A percentile compares a stretch with the other conserved stretches of the same genome.
Evolutionary conservation across 1,139 yeast genomes (phyloP).

Genomic region (Chernovozyma sophiae-reginae): DNA sequence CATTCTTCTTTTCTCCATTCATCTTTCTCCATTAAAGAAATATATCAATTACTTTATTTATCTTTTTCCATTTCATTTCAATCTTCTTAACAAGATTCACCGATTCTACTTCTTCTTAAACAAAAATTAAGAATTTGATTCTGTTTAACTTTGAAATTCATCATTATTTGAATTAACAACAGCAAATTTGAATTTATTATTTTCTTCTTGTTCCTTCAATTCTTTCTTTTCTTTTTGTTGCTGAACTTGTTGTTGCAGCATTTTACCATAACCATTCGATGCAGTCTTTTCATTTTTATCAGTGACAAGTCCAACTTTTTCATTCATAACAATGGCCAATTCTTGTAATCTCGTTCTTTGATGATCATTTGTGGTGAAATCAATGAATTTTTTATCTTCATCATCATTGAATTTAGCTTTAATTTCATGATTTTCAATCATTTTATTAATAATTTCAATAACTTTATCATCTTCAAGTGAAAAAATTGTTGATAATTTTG

Average conservation of each 20-base stretch:
- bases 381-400: slow-evolving; percentile 42
- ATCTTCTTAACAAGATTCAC: too few species aligned
- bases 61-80: too few species aligned
- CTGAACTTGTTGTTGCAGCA: slow-evolving; percentile 33
- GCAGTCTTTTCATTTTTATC: slow-evolving; percentile 86
- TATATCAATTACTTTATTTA: too few species aligned
- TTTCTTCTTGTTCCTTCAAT: slow-evolving; percentile 34
- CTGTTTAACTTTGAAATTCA: slow-evolving; percentile 35
- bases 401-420: slow-evolving; percentile 43
- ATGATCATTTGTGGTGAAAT: slow-evolving; percentile 65
- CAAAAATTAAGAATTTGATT: too few species aligned
- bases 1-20: too few species aligned
- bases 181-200: slow-evolving; percentile 44
- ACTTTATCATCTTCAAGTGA: slow-evolving; percentile 57
- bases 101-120: too few species aligned
- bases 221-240: slow-evolving; percentile 31
- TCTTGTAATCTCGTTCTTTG: slow-evolving; percentile 86
- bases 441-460: slow-evolving; percentile 60
- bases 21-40: too few species aligned
- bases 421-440: slow-evolving; percentile 75
- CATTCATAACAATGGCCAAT: slow-evolving; percentile 82
- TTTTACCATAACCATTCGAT: slow-evolving; percentile 62
- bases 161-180: slow-evolving; percentile 44
- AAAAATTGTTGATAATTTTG: slow-evolving; percentile 62
- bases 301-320: slow-evolving; percentile 73